phyloP scores from a whole-genome alignment of 768 basidiomycete genomes.

The Leccinum obscurum region DNA sequence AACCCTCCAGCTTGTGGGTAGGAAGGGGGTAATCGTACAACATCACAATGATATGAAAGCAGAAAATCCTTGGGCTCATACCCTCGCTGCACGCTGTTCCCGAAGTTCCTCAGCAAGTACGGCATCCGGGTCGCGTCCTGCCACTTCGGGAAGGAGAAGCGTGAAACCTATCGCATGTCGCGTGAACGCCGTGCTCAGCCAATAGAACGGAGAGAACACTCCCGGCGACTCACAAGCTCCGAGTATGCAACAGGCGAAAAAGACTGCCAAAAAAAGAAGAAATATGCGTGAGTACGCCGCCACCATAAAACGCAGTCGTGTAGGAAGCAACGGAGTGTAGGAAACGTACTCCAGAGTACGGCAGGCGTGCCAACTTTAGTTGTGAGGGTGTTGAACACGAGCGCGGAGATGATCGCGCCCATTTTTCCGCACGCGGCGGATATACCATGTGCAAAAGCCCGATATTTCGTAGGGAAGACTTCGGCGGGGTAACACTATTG shows the following conservation, averaged over 20 bases:
- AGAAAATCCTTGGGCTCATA: background rate
- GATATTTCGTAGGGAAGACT: conserved; percentile 77
- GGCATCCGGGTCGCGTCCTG: conserved; percentile 50
- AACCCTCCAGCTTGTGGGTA: background rate
- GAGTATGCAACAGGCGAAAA: conserved; percentile 60
- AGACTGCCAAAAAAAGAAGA: conserved; percentile 44
- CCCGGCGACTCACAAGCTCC: conserved; percentile 44
- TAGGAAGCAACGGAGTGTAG: background rate
- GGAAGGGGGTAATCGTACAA: no score
- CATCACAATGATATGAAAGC: background rate
- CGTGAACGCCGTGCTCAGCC: background rate
- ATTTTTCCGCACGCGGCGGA: conserved; percentile 73
- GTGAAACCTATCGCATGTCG: conserved; percentile 33
- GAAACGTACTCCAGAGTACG: conserved; percentile 68
- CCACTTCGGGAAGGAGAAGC: conserved; percentile 52
- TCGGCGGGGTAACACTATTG: conserved; percentile 69
- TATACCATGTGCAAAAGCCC: conserved; percentile 72
- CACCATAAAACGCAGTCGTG: background rate
- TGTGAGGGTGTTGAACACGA: conserved; percentile 68
- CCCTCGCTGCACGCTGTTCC: conserved; percentile 12
- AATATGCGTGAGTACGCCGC: background rate
- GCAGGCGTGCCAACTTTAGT: conserved; percentile 60
- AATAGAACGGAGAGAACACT: no score
- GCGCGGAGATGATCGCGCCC: conserved; percentile 75
- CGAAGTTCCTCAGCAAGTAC: conserved; percentile 41